phyloP scores from a whole-genome alignment of 2,329 filamentous ascomycete genomes.

The Epichloe uncinata region DNA sequence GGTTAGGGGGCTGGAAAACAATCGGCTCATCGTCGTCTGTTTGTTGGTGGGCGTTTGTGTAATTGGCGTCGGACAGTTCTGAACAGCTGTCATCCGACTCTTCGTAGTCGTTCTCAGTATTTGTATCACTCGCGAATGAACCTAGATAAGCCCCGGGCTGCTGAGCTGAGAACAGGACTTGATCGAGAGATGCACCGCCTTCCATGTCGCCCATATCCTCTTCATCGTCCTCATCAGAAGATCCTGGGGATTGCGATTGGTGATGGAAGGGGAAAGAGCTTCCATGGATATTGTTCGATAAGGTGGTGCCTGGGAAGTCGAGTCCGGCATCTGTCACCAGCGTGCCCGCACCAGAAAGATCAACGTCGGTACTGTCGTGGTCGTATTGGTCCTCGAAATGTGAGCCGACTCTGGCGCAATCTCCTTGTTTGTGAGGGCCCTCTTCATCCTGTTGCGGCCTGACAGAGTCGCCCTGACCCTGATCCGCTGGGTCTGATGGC shows the following conservation, averaged over 20 bases:
- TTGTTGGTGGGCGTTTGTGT: conserved; percentile 4
- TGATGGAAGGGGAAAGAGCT: background rate
- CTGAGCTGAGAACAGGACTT: background rate
- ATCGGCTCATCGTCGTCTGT: conserved; percentile 5
- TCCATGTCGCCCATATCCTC: conserved; percentile 23
- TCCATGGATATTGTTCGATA: background rate
- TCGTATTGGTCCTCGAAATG: conserved; percentile 1
- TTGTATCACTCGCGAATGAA: background rate
- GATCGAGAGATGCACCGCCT: conserved; percentile 17
- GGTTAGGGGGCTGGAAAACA: background rate
- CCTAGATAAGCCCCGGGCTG: background rate
- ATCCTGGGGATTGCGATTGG: conserved; percentile 3
- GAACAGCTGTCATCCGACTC: background rate
- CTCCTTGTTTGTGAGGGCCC: background rate
- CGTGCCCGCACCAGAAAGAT: conserved; percentile 4
- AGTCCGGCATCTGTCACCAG: conserved; percentile 4
- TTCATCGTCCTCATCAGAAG: conserved; percentile 14
- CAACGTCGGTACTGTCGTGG: background rate
- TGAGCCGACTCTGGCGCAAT: background rate
- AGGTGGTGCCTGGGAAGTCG: conserved; percentile 4
- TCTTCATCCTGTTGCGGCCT: conserved; percentile 3
- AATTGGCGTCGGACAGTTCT: background rate
- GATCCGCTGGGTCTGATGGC: background rate
- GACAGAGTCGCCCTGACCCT: background rate
- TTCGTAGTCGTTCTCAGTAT: background rate